A percentile compares a stretch with the other conserved stretches of the same genome.
Evolutionary conservation across 495 filamentous ascomycete genomes (phyloP).

Genomic region (Penicillium paradoxum): DNA sequence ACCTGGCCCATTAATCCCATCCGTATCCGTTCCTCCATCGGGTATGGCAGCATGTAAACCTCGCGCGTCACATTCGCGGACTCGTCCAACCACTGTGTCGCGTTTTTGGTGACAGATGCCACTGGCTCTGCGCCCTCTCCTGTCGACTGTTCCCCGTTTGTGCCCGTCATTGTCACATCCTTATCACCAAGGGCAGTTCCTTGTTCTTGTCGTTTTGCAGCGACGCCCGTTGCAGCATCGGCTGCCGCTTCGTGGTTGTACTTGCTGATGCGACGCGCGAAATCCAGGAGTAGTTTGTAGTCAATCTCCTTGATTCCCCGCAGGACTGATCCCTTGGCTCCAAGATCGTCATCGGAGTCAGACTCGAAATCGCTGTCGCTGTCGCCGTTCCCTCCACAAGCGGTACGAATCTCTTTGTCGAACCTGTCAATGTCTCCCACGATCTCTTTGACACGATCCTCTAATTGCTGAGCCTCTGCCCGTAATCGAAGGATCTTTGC

Average conservation of each 20-base stretch:
- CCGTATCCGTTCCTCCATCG: slow-evolving; percentile 46
- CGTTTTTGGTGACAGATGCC: slow-evolving; percentile 39
- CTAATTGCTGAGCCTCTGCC: slow-evolving; percentile 33
- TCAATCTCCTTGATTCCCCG: slow-evolving; percentile 36
- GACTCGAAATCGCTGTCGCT: slow-evolving; percentile 28
- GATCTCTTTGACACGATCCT: slow-evolving; percentile 38
- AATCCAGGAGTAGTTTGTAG: slow-evolving; percentile 40
- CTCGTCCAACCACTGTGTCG: slow-evolving; percentile 43
- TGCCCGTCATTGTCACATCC: slow-evolving; percentile 31
- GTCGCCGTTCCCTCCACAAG: slow-evolving; percentile 29
- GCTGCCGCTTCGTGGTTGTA: slow-evolving; percentile 45
- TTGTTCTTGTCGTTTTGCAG: slow-evolving; percentile 14
- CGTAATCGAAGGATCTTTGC: slow-evolving; percentile 36
- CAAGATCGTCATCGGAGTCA: slow-evolving; percentile 18
- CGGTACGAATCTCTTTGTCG: slow-evolving; percentile 33
- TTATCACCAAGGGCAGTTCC: slow-evolving; percentile 12
- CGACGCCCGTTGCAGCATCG: slow-evolving; percentile 33
- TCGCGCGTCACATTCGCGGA: slow-evolving; percentile 41
- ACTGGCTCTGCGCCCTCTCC: slow-evolving; percentile 33
- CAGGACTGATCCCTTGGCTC: not conserved
- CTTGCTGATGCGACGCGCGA: slow-evolving; percentile 46
- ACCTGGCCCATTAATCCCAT: slow-evolving; percentile 46
- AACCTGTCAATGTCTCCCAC: slow-evolving; percentile 38
- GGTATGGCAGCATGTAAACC: slow-evolving; percentile 44
- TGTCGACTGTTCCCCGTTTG: slow-evolving; percentile 17